Conservation (phyloP, 768 basidiomycete genomes). For the Suillus alpinus region DNA sequence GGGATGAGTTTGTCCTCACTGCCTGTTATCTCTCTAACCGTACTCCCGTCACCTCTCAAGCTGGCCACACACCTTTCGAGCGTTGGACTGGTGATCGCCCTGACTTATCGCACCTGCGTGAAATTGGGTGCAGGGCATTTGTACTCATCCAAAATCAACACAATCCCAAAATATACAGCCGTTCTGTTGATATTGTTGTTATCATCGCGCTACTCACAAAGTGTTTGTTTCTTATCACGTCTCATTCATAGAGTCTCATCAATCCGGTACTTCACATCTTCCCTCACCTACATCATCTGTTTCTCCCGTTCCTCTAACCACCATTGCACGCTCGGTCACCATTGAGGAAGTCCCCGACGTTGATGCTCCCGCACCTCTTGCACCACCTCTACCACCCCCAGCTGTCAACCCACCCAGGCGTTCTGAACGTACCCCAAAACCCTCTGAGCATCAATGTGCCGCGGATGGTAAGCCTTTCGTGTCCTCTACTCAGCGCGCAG, state of each 20-base stretch:
- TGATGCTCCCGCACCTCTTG: too few relatives aligned
- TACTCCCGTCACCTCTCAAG: conserved; percentile 19
- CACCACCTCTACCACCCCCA: too few relatives aligned
- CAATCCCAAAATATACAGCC: conserved; percentile 25
- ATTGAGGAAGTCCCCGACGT: too few relatives aligned
- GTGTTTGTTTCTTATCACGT: conserved; percentile 19
- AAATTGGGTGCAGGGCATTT: conserved; percentile 30
- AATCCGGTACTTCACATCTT: too few relatives aligned
- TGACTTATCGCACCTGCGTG: conserved; percentile 26
- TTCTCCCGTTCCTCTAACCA: too few relatives aligned
- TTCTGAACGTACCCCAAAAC: background rate
- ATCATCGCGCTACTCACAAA: conserved; percentile 5
- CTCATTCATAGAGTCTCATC: conserved; percentile 18
- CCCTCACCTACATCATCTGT: too few relatives aligned
- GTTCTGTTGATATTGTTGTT: conserved; percentile 11
- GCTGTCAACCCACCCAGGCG: too few relatives aligned
- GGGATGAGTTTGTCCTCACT: conserved; percentile 34
- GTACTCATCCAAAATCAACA: conserved; percentile 20
- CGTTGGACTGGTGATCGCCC: conserved; percentile 17
- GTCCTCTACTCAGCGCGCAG: background rate
- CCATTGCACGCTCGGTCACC: too few relatives aligned
- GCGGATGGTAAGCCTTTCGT: background rate
- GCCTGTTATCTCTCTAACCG: conserved; percentile 25
- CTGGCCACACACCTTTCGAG: conserved; percentile 19
- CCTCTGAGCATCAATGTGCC: background rate